These are phyloP conservation scores for Quambalaria eucalypti DNA, from an alignment of 1,284 basidiomycete genomes.

Conservation along the genomic window DNA sequence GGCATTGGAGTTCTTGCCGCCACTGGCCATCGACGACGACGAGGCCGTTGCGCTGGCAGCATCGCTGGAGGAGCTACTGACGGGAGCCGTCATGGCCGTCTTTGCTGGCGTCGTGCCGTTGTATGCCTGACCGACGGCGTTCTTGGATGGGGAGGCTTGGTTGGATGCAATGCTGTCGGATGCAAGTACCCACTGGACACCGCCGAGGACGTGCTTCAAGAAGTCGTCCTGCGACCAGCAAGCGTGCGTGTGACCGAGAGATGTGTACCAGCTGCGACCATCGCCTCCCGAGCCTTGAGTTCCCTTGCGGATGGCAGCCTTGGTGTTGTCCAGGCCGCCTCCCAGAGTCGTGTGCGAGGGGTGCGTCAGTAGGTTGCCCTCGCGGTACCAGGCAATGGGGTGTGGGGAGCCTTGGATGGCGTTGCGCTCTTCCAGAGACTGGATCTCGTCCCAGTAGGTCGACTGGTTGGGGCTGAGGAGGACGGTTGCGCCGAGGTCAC, in stretches of 20 bases:
- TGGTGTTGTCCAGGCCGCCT: slow-evolving; percentile 20
- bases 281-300: slow-evolving; percentile 20
- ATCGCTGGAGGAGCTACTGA: too few species aligned
- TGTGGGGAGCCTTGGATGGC: slow-evolving; percentile 21
- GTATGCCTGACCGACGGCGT: background rate
- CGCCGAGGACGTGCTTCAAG: slow-evolving; percentile 28
- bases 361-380: slow-evolving; percentile 22
- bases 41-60: too few species aligned
- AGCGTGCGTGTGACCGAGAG: slow-evolving; percentile 24
- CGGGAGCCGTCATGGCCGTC: too few species aligned
- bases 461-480: slow-evolving; percentile 24
- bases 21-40: too few species aligned
- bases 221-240: slow-evolving; percentile 24
- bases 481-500: slow-evolving; percentile 19
- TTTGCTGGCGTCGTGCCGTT: background rate
- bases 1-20: too few species aligned
- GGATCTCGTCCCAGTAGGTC: slow-evolving; percentile 21
- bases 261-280: slow-evolving; percentile 29
- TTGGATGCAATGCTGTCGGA: slow-evolving; percentile 18
- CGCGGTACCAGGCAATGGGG: slow-evolving; percentile 38
- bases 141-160: background rate
- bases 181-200: slow-evolving; percentile 25
- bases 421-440: slow-evolving; percentile 13
- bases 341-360: slow-evolving; percentile 19
- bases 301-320: slow-evolving; percentile 6